phyloP scores from a whole-genome alignment of 352 stramenopile genomes.

The Phytophthora sojae region DNA sequence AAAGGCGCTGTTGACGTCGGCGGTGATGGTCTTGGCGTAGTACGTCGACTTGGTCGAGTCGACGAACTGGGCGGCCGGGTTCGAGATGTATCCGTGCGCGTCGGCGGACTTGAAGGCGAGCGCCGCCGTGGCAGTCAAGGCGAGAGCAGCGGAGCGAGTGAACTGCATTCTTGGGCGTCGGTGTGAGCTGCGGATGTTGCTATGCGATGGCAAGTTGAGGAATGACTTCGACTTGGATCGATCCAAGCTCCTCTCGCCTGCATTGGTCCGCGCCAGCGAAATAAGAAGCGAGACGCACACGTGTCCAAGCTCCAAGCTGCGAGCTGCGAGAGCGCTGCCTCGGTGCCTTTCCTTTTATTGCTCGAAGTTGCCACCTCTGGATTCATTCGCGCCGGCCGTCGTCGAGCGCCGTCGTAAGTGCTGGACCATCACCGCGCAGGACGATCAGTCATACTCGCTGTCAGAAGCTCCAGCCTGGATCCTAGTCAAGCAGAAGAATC shows the following conservation, averaged over 20 bases:
- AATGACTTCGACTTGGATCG: constrained; percentile 24
- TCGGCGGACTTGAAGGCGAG: constrained; percentile 25
- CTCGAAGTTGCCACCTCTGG: constrained; percentile 8
- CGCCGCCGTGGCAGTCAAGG: constrained; percentile 3
- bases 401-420: background rate
- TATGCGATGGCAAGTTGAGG: constrained; percentile 27
- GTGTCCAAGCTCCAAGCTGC: background rate
- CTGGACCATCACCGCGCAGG: constrained; percentile 12
- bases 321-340: background rate
- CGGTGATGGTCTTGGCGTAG: constrained; percentile 52
- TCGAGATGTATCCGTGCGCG: constrained; percentile 64
- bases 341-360: constrained; percentile 5
- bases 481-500: constrained; percentile 5
- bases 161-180: constrained; percentile 20
- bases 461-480: constrained; percentile 8
- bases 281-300: constrained; percentile 9
- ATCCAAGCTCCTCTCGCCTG: background rate
- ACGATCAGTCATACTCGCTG: constrained; percentile 14
- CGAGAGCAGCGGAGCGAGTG: constrained; percentile 3
- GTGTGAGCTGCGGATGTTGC: background rate
- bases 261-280: background rate
- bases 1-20: constrained; percentile 47
- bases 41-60: constrained; percentile 36
- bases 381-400: constrained; percentile 9
- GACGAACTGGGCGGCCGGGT: constrained; percentile 50